These are phyloP conservation scores for Amanita pallidorosea DNA, from an alignment of 768 basidiomycete species.

Conservation along the genomic window DNA sequence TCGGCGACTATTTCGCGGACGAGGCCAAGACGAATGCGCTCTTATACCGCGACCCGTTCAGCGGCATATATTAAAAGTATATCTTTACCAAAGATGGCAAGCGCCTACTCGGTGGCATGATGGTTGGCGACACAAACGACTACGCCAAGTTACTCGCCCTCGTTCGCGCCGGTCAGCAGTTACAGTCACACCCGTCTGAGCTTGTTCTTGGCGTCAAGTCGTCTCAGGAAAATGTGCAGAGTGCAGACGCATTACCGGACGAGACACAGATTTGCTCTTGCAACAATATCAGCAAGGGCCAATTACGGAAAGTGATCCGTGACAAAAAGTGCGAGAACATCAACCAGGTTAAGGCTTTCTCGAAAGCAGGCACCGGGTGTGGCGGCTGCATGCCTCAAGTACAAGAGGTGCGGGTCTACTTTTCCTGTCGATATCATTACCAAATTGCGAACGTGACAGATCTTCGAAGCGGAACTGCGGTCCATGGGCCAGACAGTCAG, in stretches of 20 bases:
- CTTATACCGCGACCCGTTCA: constrained; percentile 60
- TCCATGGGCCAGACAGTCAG: constrained; percentile 48
- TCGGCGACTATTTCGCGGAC: constrained; percentile 67
- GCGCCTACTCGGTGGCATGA: constrained; percentile 66
- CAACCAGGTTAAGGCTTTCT: constrained; percentile 48
- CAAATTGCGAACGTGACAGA: neutral
- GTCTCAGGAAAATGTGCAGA: constrained; percentile 35
- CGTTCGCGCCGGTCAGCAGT: constrained; percentile 43
- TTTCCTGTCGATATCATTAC: constrained; percentile 16
- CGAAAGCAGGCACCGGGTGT: constrained; percentile 65
- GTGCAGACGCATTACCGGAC: constrained; percentile 60
- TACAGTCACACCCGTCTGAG: constrained; percentile 52
- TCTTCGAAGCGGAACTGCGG: constrained; percentile 47
- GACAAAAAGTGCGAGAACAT: constrained; percentile 35
- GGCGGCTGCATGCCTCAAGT: constrained; percentile 63
- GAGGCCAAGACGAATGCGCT: constrained; percentile 17
- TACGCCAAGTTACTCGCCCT: constrained; percentile 61
- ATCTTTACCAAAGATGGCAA: constrained; percentile 65
- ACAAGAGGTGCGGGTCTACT: neutral
- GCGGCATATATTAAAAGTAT: constrained; percentile 67
- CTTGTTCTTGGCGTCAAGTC: constrained; percentile 46
- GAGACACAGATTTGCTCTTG: constrained; percentile 67
- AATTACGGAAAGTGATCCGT: constrained; percentile 38
- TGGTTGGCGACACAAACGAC: constrained; percentile 65
- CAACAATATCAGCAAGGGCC: constrained; percentile 59